Percentiles rank a stretch among this genome's conserved stretches.
Evolutionary conservation across 371 early-diverging fungal genomes (phyloP).

Genomic region (Rhizopus arrhizus): DNA sequence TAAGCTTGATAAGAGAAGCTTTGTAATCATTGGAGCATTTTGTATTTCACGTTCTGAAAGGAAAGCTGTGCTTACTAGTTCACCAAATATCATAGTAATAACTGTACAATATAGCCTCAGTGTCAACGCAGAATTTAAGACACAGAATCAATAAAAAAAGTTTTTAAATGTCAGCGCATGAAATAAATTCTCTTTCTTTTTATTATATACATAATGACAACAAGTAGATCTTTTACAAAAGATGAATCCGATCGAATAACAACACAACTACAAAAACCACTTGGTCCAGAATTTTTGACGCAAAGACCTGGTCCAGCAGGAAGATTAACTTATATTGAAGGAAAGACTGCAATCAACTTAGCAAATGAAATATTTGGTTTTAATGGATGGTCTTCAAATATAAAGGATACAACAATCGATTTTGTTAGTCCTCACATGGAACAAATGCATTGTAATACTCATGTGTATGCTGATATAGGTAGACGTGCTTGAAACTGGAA

Average conservation of each 20-base stretch:
- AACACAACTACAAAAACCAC: neutral
- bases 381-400: constrained; percentile 93
- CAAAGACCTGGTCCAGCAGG: constrained; percentile 28
- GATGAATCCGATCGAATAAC: constrained; percentile 7
- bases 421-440: constrained; percentile 52
- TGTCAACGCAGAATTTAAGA: too few relatives aligned
- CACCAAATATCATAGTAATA: too few relatives aligned
- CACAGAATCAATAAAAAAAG: neutral
- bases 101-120: too few relatives aligned
- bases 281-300: constrained; percentile 28
- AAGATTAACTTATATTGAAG: constrained; percentile 88
- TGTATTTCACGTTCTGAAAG: too few relatives aligned
- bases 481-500: constrained; percentile 55
- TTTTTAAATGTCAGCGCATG: constrained; percentile 3
- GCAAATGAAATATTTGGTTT: constrained; percentile 99
- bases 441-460: neutral
- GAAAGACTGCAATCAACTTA: constrained; percentile 84
- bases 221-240: neutral
- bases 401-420: constrained; percentile 79
- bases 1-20: too few relatives aligned
- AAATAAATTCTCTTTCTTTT: neutral
- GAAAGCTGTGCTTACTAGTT: too few relatives aligned
- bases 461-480: constrained; percentile 21
- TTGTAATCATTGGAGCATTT: too few relatives aligned
- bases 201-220: neutral